These are phyloP conservation scores for Mediolabrus comicus DNA, from an alignment of 108 stramenopile species.

Conservation along the genomic window DNA sequence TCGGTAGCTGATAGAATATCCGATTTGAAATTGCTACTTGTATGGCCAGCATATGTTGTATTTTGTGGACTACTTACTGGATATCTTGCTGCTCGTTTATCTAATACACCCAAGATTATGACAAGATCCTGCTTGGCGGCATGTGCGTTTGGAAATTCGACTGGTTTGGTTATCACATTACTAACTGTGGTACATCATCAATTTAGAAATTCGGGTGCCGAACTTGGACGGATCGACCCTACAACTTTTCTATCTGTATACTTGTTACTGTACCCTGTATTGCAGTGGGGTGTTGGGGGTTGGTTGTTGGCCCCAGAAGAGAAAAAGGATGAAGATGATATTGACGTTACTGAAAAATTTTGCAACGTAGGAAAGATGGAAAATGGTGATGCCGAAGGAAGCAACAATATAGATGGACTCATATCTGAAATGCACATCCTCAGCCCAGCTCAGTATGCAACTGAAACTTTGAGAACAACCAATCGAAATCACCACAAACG, in stretches of 20 bases:
- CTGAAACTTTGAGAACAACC: background rate
- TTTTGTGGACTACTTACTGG: slow-evolving; percentile 61
- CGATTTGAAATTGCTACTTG: slow-evolving; percentile 69
- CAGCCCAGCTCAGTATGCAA: too few species aligned
- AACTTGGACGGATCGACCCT: slow-evolving; percentile 77
- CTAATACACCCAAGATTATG: slow-evolving; percentile 56
- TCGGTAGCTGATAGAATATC: slow-evolving; percentile 57
- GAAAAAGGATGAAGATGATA: slow-evolving; percentile 3
- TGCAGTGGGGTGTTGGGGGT: slow-evolving; percentile 87
- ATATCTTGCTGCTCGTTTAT: slow-evolving; percentile 48
- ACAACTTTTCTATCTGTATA: slow-evolving; percentile 81
- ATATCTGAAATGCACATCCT: background rate
- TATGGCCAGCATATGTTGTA: slow-evolving; percentile 79
- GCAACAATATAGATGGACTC: background rate
- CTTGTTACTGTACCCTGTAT: slow-evolving; percentile 74
- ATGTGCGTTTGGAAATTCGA: slow-evolving; percentile 78
- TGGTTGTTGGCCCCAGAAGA: slow-evolving; percentile 70
- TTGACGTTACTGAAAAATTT: background rate
- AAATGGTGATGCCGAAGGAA: slow-evolving; percentile 3
- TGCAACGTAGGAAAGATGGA: background rate
- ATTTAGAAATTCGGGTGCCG: slow-evolving; percentile 51
- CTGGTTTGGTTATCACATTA: slow-evolving; percentile 82
- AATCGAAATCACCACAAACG: background rate
- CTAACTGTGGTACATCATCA: slow-evolving; percentile 80
- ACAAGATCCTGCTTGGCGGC: slow-evolving; percentile 56